phyloP scores from a whole-genome alignment of 306 rosid species.

The Glycine tomentella region DNA sequence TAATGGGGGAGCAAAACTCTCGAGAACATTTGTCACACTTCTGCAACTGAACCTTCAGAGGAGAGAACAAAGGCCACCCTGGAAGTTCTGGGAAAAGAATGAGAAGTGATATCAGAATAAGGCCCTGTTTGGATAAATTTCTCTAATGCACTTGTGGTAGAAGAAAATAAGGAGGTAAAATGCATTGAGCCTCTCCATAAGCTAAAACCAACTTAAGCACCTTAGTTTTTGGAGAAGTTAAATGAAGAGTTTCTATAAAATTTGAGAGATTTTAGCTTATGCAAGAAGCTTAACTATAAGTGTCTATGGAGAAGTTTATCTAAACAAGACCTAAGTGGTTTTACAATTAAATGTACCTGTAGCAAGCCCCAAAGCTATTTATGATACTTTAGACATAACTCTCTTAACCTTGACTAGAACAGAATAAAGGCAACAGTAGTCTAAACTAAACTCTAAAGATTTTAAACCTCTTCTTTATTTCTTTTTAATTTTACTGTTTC shows the following conservation, averaged over 20 bases:
- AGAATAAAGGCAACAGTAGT: slow-evolving; percentile 27
- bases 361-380: slow-evolving; percentile 34
- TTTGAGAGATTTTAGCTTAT: not conserved
- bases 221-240: not conserved
- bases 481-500: slow-evolving; percentile 3
- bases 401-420: slow-evolving; percentile 29
- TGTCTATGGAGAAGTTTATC: not conserved
- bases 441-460: slow-evolving; percentile 9
- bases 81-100: slow-evolving; percentile 63
- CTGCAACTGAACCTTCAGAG: slow-evolving; percentile 72
- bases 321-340: not conserved
- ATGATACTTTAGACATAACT: slow-evolving; percentile 37
- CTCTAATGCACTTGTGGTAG: not conserved
- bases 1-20: slow-evolving; percentile 83
- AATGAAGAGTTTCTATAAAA: not conserved
- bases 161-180: not conserved
- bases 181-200: not conserved
- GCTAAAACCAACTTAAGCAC: not conserved
- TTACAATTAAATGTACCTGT: slow-evolving; percentile 9
- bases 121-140: not conserved
- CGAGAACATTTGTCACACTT: slow-evolving; percentile 85
- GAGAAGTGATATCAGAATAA: slow-evolving; percentile 35
- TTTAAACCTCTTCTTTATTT: slow-evolving; percentile 1
- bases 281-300: not conserved
- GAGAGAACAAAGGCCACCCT: slow-evolving; percentile 84